These are phyloP conservation scores for Solanum dulcamara DNA, from an alignment of 257 asterid species.

Conservation along the genomic window DNA sequence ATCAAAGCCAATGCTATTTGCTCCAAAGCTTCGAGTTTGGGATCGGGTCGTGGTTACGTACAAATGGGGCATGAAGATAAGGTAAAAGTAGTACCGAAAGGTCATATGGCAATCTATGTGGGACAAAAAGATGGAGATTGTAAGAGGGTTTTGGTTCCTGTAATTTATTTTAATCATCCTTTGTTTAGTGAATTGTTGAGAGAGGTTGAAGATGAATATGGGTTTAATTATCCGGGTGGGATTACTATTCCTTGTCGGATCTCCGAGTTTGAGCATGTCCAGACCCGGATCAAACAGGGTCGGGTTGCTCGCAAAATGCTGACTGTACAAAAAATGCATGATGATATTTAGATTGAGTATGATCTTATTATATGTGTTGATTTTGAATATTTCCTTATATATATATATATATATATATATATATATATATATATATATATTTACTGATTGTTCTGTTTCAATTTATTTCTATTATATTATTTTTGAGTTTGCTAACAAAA, in stretches of 20 bases:
- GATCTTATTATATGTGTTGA: not conserved
- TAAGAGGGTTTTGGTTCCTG: constrained; percentile 58
- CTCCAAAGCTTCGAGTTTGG: constrained; percentile 3
- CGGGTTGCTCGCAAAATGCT: constrained; percentile 24
- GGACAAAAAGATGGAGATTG: constrained; percentile 58
- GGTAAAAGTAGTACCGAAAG: constrained; percentile 40
- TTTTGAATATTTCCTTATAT: too few species aligned
- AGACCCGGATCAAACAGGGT: constrained; percentile 63
- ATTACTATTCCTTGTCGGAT: constrained; percentile 75
- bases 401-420: too few species aligned
- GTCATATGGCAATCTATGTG: constrained; percentile 71
- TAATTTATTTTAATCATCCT: constrained; percentile 64
- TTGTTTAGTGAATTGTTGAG: constrained; percentile 55
- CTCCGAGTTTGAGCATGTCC: constrained; percentile 76
- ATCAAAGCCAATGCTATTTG: constrained; percentile 42
- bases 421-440: too few species aligned
- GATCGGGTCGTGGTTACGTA: constrained; percentile 14
- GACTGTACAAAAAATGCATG: not conserved
- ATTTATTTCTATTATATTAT: too few species aligned
- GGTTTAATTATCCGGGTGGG: constrained; percentile 70
- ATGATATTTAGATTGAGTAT: not conserved
- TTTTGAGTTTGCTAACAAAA: too few species aligned
- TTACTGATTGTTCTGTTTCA: too few species aligned
- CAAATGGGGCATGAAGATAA: constrained; percentile 27
- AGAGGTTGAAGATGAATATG: constrained; percentile 65